Evolutionary conservation across 2,329 filamentous ascomycete species (phyloP), one percentile per base, ranked within the genome.

Genomic region (Colletotrichum sp.): DNA sequence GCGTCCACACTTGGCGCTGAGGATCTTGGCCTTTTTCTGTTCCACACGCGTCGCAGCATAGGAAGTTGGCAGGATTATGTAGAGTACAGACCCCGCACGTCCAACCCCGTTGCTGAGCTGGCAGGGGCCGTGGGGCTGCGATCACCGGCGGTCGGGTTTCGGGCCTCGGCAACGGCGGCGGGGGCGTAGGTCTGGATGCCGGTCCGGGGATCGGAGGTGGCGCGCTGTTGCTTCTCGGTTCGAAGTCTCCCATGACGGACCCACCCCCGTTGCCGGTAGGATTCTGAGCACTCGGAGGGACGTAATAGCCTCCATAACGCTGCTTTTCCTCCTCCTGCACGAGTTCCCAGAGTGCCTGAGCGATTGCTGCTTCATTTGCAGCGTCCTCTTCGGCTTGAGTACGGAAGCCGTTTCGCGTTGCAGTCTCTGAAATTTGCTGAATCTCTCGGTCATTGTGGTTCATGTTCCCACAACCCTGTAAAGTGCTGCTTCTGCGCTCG

Each of bases 351-450:
- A 98, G 87, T 0, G 96, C 96, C 80, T 96, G 92, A 69, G 95
- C 92, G 76, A 98, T 98, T 7, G 96, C 96, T 28, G 91, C 89
- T 72, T 98, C 95, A 80, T 98, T 98, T 5, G 95, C 96, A 79
- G 96, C 93, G 71, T 98, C 95, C 82, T 98, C 94, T 78, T 98
- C 95, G 0, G 95, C 95, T 80, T 94, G 91, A 0, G 96, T 98
- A 76, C 90, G 91, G 86, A 98, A 96, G 0, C 95, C 95, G 78
- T 94, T 94, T 72, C 88, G 88, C 8, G 92, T 92, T 48, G 93
- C 94, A 74, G 86, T 87, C 68, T 94, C 90, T 18, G 87, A 88
- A 48, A 94, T 90, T 63, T 92, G 90, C 5, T 89, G 89, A 24
- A 96, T 91, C 80, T 93, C 91, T n/a, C 88, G 86, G 61, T 93